Conservation (phyloP, 257 asterid species). For the Forsythia viridissima region DNA sequence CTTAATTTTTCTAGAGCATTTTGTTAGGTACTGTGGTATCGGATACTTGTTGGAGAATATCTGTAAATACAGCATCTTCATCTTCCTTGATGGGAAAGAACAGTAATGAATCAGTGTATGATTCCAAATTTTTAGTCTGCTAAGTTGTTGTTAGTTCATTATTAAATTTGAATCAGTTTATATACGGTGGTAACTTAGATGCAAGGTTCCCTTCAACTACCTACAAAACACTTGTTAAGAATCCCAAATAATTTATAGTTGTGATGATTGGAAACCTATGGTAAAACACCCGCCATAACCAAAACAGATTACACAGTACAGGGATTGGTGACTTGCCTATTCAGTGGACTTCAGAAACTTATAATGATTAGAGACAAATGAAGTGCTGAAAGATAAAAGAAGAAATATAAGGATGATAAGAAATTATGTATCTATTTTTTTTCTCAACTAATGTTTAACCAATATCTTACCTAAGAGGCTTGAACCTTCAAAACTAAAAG, state of each 20-base stretch:
- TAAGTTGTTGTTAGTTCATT: not conserved
- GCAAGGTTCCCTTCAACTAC: not conserved
- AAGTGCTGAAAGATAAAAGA: not conserved
- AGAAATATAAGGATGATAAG: not conserved
- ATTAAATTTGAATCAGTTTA: conserved; percentile 4
- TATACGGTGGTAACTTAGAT: not conserved
- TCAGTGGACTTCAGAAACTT: not conserved
- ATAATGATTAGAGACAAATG: not conserved
- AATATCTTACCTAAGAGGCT: conserved; percentile 3
- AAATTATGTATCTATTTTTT: not conserved
- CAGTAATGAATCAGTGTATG: not conserved
- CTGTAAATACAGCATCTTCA: not conserved
- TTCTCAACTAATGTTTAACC: no score
- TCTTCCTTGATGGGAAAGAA: not conserved
- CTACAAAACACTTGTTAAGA: not conserved
- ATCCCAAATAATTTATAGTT: no score
- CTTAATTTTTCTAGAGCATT: conserved; percentile 25
- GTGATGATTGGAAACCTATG: no score
- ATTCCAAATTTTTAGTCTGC: not conserved
- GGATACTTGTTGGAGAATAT: not conserved
- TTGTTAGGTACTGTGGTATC: not conserved
- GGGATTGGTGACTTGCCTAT: not conserved
- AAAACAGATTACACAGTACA: no score
- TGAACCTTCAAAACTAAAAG: conserved; percentile 10
- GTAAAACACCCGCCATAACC: no score